phyloP scores from a whole-genome alignment of 2,329 filamentous ascomycete genomes.

The Colletotrichum sp. region DNA sequence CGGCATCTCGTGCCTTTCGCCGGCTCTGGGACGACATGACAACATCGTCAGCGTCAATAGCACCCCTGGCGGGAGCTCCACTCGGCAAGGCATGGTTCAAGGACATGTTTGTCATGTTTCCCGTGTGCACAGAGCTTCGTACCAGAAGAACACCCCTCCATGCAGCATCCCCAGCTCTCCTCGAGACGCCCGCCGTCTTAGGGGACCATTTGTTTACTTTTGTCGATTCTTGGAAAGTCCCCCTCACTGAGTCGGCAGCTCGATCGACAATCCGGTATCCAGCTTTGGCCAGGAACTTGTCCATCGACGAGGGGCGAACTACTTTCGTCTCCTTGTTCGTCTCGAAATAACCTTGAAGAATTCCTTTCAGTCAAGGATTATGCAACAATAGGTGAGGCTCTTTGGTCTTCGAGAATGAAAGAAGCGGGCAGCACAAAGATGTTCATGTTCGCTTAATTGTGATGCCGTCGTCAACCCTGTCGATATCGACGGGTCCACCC shows the following conservation, averaged over 20 bases:
- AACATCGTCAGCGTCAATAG: neutral
- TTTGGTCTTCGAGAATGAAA: neutral
- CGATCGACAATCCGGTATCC: neutral
- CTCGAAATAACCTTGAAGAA: slow-evolving; percentile 12
- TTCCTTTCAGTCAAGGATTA: neutral
- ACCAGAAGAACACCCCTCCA: slow-evolving; percentile 5
- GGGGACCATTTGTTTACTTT: slow-evolving; percentile 21
- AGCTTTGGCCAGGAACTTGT: neutral
- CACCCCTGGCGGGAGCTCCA: neutral
- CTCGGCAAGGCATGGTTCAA: neutral
- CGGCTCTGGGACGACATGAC: slow-evolving; percentile 6
- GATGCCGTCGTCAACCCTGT: slow-evolving; percentile 20
- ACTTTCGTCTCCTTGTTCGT: neutral
- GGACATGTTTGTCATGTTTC: slow-evolving; percentile 11
- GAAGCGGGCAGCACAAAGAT: neutral
- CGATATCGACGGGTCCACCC: slow-evolving; percentile 1
- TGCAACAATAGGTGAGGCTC: neutral
- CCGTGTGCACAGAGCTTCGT: slow-evolving; percentile 10
- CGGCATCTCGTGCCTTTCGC: neutral
- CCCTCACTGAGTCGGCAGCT: neutral
- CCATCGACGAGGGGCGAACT: neutral
- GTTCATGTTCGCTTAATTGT: neutral
- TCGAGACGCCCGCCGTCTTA: slow-evolving; percentile 11
- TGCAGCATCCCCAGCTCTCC: slow-evolving; percentile 14
- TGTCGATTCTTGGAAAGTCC: slow-evolving; percentile 10